These are phyloP conservation scores for Moesziomyces aphidis DNA, from an alignment of 1,284 basidiomycete genomes.

Conservation along the genomic window DNA sequence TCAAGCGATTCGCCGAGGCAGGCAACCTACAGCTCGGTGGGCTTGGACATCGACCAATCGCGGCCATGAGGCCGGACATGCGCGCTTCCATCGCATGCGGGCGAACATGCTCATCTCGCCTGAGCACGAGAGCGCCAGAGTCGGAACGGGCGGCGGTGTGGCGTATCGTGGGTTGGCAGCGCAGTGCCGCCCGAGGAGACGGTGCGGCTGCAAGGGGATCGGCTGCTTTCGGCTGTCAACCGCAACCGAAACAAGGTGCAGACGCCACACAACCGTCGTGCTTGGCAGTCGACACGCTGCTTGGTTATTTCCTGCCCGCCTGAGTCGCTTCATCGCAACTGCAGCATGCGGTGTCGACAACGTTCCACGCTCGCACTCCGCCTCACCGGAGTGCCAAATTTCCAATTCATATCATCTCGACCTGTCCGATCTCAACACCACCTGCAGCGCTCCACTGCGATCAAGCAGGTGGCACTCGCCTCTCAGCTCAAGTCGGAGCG, in stretches of 20 bases:
- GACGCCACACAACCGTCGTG: background rate
- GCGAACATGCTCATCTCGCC: background rate
- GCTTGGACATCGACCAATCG: background rate
- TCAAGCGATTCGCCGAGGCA: constrained; percentile 12
- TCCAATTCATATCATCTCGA: background rate
- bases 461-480: background rate
- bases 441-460: too few relatives aligned
- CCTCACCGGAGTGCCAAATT: background rate
- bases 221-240: background rate
- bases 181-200: background rate
- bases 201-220: background rate
- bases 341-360: background rate
- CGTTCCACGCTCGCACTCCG: background rate
- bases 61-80: background rate
- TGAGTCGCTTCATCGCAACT: background rate
- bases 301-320: too few relatives aligned
- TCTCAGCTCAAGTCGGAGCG: background rate
- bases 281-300: background rate
- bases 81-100: background rate
- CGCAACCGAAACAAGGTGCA: background rate
- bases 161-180: background rate
- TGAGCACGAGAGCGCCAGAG: background rate
- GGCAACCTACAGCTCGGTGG: background rate
- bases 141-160: background rate
- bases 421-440: background rate